Percentiles rank a stretch among this genome's conserved stretches.
Evolutionary conservation across 192 early-diverging fungal species (phyloP).

Genomic region (Linnemannia exigua): DNA sequence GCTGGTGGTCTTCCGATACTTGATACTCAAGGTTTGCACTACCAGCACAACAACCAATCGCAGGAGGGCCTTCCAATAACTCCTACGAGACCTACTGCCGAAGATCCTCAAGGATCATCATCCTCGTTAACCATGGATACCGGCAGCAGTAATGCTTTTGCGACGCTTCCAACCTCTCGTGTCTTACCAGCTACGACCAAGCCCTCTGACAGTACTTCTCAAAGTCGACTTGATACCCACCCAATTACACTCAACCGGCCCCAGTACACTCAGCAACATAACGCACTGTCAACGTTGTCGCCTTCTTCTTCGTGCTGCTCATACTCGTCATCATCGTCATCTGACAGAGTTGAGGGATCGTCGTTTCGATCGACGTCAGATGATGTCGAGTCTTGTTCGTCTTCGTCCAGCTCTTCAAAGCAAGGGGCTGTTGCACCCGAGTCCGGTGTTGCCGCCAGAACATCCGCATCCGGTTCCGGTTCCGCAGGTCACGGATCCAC

Average conservation of each 20-base stretch:
- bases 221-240: not conserved
- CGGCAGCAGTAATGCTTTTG: not conserved
- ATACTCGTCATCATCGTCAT: slow-evolving; percentile 7
- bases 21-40: not conserved
- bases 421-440: not conserved
- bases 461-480: not conserved
- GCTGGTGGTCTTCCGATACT: not conserved
- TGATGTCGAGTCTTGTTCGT: slow-evolving; percentile 10
- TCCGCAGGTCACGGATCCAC: not conserved
- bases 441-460: not conserved
- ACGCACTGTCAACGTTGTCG: slow-evolving; percentile 24
- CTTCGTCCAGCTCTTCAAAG: slow-evolving; percentile 19
- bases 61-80: not conserved
- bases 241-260: not conserved
- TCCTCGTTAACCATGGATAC: not conserved
- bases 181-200: slow-evolving; percentile 17
- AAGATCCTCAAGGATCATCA: not conserved
- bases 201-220: not conserved
- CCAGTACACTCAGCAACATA: not conserved
- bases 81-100: not conserved
- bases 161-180: slow-evolving; percentile 17
- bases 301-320: slow-evolving; percentile 40
- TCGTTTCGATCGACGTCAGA: not conserved
- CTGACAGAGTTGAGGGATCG: slow-evolving; percentile 1
- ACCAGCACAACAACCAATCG: not conserved